Percentiles rank a stretch among this genome's conserved stretches.
phyloP scores from a whole-genome alignment of 257 asterid genomes.

The Marsdenia floribunda region DNA sequence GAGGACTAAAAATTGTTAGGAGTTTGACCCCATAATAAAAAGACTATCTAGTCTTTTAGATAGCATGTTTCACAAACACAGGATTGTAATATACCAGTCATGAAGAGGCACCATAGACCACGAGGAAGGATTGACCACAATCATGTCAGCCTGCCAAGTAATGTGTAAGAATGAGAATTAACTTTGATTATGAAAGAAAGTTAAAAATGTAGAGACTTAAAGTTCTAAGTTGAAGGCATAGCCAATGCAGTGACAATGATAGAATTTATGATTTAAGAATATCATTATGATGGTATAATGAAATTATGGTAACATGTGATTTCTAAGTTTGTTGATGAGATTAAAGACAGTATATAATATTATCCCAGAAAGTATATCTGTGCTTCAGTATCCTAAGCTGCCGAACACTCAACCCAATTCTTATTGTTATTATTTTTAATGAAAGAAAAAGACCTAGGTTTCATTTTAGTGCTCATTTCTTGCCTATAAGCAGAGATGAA shows the following conservation, averaged over 20 bases:
- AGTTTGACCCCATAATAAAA: background rate
- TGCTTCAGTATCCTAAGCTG: background rate
- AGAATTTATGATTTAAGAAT: background rate
- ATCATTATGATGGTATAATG: background rate
- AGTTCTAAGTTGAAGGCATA: background rate
- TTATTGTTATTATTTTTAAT: background rate
- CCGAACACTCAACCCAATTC: background rate
- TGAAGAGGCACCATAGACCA: slow-evolving; percentile 81
- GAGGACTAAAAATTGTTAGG: too few relatives aligned
- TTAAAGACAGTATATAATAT: background rate
- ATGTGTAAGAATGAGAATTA: slow-evolving; percentile 1
- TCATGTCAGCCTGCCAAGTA: slow-evolving; percentile 61
- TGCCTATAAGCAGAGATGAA: background rate
- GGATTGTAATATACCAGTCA: slow-evolving; percentile 41
- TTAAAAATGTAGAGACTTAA: background rate
- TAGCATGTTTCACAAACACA: background rate
- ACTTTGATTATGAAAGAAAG: slow-evolving; percentile 1
- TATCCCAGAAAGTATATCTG: background rate
- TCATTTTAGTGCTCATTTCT: background rate
- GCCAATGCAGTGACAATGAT: background rate
- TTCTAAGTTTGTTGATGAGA: background rate
- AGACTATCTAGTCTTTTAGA: background rate
- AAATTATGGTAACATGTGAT: background rate
- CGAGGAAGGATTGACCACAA: slow-evolving; percentile 53
- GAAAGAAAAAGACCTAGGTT: background rate